Conservation (phyloP, 495 filamentous ascomycete species). For the Ascobolus immersus region DNA sequence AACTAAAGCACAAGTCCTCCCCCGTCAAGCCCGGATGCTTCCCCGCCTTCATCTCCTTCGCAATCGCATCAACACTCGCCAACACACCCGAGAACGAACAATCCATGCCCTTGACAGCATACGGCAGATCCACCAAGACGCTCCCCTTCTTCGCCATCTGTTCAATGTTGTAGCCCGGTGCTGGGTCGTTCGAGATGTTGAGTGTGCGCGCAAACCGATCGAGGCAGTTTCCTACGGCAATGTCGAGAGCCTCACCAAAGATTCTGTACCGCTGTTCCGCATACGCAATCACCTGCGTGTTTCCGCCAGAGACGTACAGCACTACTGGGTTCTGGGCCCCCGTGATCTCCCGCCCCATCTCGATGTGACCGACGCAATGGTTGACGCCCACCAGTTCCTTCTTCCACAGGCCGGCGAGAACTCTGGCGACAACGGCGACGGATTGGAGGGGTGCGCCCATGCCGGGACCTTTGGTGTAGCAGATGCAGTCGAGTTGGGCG, state of each 20-base stretch:
- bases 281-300: slow-evolving; percentile 96
- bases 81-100: slow-evolving; percentile 83
- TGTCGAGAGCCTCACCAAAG: slow-evolving; percentile 91
- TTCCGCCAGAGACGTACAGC: slow-evolving; percentile 85
- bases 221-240: slow-evolving; percentile 90
- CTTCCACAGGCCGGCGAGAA: slow-evolving; percentile 60
- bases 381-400: slow-evolving; percentile 78
- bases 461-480: slow-evolving; percentile 83
- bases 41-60: slow-evolving; percentile 23
- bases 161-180: slow-evolving; percentile 94
- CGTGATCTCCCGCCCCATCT: slow-evolving; percentile 91
- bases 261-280: slow-evolving; percentile 81
- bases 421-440: slow-evolving; percentile 64
- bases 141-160: slow-evolving; percentile 64
- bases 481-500: slow-evolving; percentile 61
- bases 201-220: slow-evolving; percentile 85
- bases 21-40: slow-evolving; percentile 31
- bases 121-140: slow-evolving; percentile 63
- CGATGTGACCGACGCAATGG: slow-evolving; percentile 91
- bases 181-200: slow-evolving; percentile 78
- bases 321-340: slow-evolving; percentile 80
- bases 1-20: slow-evolving; percentile 76
- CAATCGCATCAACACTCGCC: slow-evolving; percentile 52
- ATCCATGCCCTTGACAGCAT: slow-evolving; percentile 96
- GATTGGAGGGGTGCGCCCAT: slow-evolving; percentile 91